Base-by-base conservation (phyloP, 2,329 filamentous ascomycete genomes). In the Kalmusia sp. region DNA sequence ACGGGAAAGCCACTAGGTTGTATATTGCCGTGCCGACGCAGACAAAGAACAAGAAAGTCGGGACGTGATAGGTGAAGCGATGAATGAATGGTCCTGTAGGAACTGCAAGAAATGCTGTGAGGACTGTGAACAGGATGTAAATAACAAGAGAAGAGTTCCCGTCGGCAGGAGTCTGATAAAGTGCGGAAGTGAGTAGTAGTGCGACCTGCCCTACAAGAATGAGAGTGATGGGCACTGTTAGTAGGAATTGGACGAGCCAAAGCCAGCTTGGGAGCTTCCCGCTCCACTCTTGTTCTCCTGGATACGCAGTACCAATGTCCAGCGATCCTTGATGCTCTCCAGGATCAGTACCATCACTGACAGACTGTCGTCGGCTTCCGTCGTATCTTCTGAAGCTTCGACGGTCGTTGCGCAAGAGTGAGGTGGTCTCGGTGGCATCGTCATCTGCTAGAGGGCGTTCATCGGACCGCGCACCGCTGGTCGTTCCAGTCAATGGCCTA, bases 1-100 rank as follows among this genome's bases (percentile, higher is more conserved):
- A 98, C 0, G 95, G 95, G 73, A 96, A 97, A 1, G 90, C 91
- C 2, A 85, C 77, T 4, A 97, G 83, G 68, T 96, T 96, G 79
- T 96, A 98, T 51, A 93, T 83, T 24, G 96, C 77, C 1, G 92
- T 96, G 25, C 82, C 90, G 21, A 85, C 67, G 56, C 92, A 91
- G 7, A 96, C 78, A 11, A 88, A 69, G 24, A 96, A 80, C 14
- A 97, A 74, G 63, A 96, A 87, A 0, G 88, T 77, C 0, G 95
- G 93, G 3, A 98, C 73, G 54, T 96, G 92, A 69, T 90, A 89
- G 1, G 88, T 91, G 58, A 95, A 86, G 37, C 93, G 88, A 71
- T 98, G 93, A 34, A 96, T 82, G 69, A 96, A 96, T 0, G 95
- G 95, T 0, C 87, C 84, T 2, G 92, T 73, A 0, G 95, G 95